phyloP scores from a whole-genome alignment of 2,329 filamentous ascomycete genomes.

The Chrysoporthe cubensis region DNA sequence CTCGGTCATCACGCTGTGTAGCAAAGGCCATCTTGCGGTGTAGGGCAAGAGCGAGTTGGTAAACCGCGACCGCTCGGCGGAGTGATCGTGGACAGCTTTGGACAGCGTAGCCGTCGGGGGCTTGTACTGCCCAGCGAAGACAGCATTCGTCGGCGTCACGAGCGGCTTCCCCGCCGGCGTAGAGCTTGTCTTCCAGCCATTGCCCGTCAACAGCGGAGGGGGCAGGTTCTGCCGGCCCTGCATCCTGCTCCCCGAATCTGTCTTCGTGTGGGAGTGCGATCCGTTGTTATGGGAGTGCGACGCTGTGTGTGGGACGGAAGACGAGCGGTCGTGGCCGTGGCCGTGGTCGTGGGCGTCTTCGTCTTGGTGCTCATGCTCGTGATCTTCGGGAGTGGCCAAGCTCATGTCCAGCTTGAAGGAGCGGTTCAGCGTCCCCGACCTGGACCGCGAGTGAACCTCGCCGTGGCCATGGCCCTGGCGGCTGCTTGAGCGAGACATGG shows the following conservation, averaged over 20 bases:
- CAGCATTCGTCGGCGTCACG: slow-evolving; percentile 37
- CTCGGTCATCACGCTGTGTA: slow-evolving; percentile 85
- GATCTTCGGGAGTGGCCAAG: slow-evolving; percentile 36
- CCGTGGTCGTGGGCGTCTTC: slow-evolving; percentile 39
- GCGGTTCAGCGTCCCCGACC: slow-evolving; percentile 44
- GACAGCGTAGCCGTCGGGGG: slow-evolving; percentile 32
- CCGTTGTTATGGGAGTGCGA: slow-evolving; percentile 37
- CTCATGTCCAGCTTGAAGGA: slow-evolving; percentile 39
- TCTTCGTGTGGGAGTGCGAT: slow-evolving; percentile 36
- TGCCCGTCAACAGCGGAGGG: slow-evolving; percentile 37
- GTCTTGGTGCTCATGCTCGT: slow-evolving; percentile 40
- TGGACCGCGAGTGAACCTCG: slow-evolving; percentile 43
- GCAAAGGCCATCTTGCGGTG: slow-evolving; percentile 72
- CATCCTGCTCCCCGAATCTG: slow-evolving; percentile 40
- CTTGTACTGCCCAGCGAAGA: slow-evolving; percentile 38
- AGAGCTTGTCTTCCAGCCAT: slow-evolving; percentile 47
- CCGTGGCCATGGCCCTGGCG: slow-evolving; percentile 38
- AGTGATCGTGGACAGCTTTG: slow-evolving; percentile 39
- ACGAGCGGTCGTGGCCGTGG: slow-evolving; percentile 34
- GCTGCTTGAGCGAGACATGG: slow-evolving; percentile 52
- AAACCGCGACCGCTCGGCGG: slow-evolving; percentile 64
- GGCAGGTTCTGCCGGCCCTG: slow-evolving; percentile 41
- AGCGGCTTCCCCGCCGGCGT: slow-evolving; percentile 47
- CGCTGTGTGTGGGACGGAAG: slow-evolving; percentile 31
- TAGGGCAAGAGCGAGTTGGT: slow-evolving; percentile 74